A percentile compares a stretch with the other conserved stretches of the same genome.
Conservation (phyloP, 2,329 filamentous ascomycete genomes). For the Amylocarpus encephaloides region DNA sequence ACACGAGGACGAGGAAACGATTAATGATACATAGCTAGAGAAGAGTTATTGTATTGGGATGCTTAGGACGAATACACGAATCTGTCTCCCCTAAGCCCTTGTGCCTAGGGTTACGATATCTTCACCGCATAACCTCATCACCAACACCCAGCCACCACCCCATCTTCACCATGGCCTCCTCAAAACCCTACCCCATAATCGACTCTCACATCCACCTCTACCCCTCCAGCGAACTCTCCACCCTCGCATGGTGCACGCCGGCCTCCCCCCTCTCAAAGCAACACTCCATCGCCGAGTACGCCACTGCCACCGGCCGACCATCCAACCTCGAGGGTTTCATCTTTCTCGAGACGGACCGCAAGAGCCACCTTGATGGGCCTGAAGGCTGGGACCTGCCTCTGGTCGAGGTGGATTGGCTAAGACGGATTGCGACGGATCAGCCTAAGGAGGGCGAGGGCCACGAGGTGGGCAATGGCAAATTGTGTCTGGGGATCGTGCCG, state of each 20-base stretch:
- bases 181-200: conserved; percentile 51
- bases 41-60: too few relatives aligned
- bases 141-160: too few relatives aligned
- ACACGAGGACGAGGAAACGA: too few relatives aligned
- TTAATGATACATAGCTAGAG: too few relatives aligned
- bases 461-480: conserved; percentile 40
- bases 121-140: too few relatives aligned
- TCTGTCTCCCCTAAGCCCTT: too few relatives aligned
- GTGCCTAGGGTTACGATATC: too few relatives aligned
- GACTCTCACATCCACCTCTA: conserved; percentile 92
- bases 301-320: conserved; percentile 23
- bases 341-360: conserved; percentile 77
- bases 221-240: conserved; percentile 58
- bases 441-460: conserved; percentile 55
- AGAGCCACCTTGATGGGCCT: conserved; percentile 47
- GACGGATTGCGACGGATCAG: conserved; percentile 56
- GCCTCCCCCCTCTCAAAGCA: conserved; percentile 44
- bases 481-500: conserved; percentile 66
- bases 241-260: conserved; percentile 62
- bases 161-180: conserved; percentile 27
- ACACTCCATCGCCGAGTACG: conserved; percentile 28
- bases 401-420: conserved; percentile 64
- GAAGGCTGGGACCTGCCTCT: conserved; percentile 62
- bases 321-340: conserved; percentile 61
- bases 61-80: too few relatives aligned